Evolutionary conservation across 441 rosid genomes (phyloP).

Genomic region (Hura crepitans): DNA sequence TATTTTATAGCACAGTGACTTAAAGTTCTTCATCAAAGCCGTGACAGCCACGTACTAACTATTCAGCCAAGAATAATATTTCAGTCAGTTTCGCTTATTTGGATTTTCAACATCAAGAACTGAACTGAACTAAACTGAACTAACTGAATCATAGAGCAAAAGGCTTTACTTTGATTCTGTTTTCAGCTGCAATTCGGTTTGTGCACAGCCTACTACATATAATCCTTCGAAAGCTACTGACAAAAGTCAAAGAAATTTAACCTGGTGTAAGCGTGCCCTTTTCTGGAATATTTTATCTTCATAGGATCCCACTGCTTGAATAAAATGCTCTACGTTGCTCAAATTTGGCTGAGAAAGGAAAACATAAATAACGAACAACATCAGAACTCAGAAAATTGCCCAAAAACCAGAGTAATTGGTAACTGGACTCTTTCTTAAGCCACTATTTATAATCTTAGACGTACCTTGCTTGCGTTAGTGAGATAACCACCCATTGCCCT

Average conservation of each 20-base stretch:
- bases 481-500: constrained; percentile 58
- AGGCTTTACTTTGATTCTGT: too few species aligned
- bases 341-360: constrained; percentile 58
- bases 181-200: too few species aligned
- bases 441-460: constrained; percentile 13
- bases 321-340: constrained; percentile 72
- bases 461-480: constrained; percentile 76
- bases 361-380: constrained; percentile 8
- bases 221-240: background rate
- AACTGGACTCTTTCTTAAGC: constrained; percentile 1
- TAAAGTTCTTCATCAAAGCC: background rate
- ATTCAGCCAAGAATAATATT: too few species aligned
- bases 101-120: too few species aligned
- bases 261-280: constrained; percentile 78
- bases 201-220: background rate
- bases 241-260: constrained; percentile 23
- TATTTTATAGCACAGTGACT: background rate
- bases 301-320: constrained; percentile 79
- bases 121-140: too few species aligned
- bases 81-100: too few species aligned
- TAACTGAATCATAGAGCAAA: too few species aligned
- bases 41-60: background rate
- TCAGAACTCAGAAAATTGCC: constrained; percentile 21
- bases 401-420: constrained; percentile 9
- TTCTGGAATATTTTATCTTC: constrained; percentile 86